Conservation (phyloP, 208 protist genomes). For the Leishmania guyanensis region DNA sequence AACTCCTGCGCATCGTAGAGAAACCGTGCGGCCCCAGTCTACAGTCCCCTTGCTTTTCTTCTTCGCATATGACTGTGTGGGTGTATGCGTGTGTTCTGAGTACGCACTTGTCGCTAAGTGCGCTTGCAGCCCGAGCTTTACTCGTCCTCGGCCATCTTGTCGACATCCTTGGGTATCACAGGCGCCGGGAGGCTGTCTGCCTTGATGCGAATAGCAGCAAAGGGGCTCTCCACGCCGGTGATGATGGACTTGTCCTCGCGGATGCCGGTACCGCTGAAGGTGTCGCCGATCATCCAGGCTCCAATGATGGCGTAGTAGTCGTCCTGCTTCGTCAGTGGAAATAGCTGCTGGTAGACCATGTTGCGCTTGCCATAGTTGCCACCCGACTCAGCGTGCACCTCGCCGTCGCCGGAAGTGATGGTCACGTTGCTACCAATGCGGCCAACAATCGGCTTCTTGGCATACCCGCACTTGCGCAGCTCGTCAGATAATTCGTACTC, state of each 20-base stretch:
- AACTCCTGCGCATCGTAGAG: not conserved
- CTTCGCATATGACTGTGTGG: not conserved
- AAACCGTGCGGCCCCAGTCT: not conserved
- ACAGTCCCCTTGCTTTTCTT: not conserved
- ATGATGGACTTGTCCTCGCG: constrained; percentile 88
- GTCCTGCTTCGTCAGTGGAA: constrained; percentile 62
- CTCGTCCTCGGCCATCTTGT: constrained; percentile 56
- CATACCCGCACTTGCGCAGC: constrained; percentile 62
- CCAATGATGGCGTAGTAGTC: constrained; percentile 91
- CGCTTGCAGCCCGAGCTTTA: constrained; percentile 8
- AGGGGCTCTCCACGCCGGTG: constrained; percentile 81
- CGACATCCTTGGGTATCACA: constrained; percentile 59
- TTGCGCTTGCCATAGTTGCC: constrained; percentile 83
- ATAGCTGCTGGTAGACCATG: constrained; percentile 90
- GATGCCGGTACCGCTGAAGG: constrained; percentile 77
- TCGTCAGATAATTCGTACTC: constrained; percentile 77
- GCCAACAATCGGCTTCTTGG: constrained; percentile 89
- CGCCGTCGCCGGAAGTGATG: constrained; percentile 57
- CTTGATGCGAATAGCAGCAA: constrained; percentile 71
- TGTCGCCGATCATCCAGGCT: constrained; percentile 87
- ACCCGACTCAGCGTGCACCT: constrained; percentile 58
- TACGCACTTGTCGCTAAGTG: not conserved
- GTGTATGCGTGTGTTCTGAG: not conserved
- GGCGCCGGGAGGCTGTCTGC: constrained; percentile 33
- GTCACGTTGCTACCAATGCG: constrained; percentile 87